These are phyloP conservation scores for Dothidotthia symphoricarpi DNA, from an alignment of 2,329 filamentous ascomycete genomes.

Conservation along the genomic window DNA sequence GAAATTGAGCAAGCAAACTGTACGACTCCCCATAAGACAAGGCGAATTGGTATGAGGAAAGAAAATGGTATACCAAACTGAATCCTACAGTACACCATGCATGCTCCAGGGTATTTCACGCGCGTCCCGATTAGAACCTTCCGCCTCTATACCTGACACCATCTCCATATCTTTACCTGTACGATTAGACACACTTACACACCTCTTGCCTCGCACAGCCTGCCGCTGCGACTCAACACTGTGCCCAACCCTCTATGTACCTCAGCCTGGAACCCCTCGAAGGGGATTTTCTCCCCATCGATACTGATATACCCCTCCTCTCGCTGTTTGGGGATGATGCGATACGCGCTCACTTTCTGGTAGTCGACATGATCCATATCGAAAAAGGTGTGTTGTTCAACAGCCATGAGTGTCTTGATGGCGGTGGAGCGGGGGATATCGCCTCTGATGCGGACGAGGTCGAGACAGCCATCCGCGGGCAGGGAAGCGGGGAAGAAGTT, in stretches of 20 bases:
- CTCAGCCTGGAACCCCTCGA: slow-evolving; percentile 88
- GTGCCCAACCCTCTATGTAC: slow-evolving; percentile 79
- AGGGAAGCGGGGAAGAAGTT: slow-evolving; percentile 86
- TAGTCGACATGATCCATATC: slow-evolving; percentile 76
- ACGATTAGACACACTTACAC: too few species aligned
- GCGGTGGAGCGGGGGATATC: slow-evolving; percentile 66
- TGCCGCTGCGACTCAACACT: slow-evolving; percentile 73
- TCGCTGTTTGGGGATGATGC: slow-evolving; percentile 69
- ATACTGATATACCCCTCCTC: slow-evolving; percentile 81
- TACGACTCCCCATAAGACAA: too few species aligned
- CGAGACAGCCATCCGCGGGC: slow-evolving; percentile 80
- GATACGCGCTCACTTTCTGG: slow-evolving; percentile 81
- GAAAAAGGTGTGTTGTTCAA: slow-evolving; percentile 74
- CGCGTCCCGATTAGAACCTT: too few species aligned
- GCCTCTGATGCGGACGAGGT: slow-evolving; percentile 78
- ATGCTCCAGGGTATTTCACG: too few species aligned
- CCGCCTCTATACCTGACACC: too few species aligned
- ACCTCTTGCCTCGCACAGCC: slow-evolving; percentile 64
- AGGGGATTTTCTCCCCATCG: slow-evolving; percentile 84
- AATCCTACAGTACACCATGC: too few species aligned
- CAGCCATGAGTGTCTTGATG: slow-evolving; percentile 66
- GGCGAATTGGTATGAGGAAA: too few species aligned
- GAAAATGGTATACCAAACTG: too few species aligned
- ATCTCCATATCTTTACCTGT: too few species aligned
- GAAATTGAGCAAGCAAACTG: too few species aligned